phyloP scores from a whole-genome alignment of 495 filamentous ascomycete species.

The Durotheca rogersii region DNA sequence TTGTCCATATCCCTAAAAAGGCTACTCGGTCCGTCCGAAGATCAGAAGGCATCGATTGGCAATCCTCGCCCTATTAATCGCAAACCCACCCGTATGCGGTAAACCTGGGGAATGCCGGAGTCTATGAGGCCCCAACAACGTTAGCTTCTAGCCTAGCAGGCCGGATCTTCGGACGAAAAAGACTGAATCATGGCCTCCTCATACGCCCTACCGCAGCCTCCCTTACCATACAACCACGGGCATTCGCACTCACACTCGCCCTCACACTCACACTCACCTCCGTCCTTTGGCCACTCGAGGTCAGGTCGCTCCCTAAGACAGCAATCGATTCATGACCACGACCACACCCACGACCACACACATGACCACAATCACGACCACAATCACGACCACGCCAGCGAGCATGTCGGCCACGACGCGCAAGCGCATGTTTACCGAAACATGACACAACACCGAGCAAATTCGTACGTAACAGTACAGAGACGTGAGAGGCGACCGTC shows the following conservation, averaged over 20 bases:
- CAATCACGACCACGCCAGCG: conserved; percentile 40
- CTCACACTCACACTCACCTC: conserved; percentile 43
- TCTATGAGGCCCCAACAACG: conserved; percentile 4
- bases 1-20: conserved; percentile 3
- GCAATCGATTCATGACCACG: conserved; percentile 30
- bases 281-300: conserved; percentile 36
- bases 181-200: conserved; percentile 47
- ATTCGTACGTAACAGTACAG: conserved; percentile 37
- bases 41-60: conserved; percentile 1
- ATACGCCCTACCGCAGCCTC: conserved; percentile 52
- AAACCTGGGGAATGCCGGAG: conserved; percentile 8
- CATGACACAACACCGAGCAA: conserved; percentile 36
- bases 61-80: conserved; percentile 3
- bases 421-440: conserved; percentile 41
- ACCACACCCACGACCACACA: conserved; percentile 28
- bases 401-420: conserved; percentile 35
- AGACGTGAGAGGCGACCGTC: conserved; percentile 39
- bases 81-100: conserved; percentile 13
- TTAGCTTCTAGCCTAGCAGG: conserved; percentile 1
- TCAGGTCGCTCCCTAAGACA: conserved; percentile 31
- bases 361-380: conserved; percentile 38
- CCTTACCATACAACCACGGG: conserved; percentile 46
- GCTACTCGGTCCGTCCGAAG: neutral
- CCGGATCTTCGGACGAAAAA: neutral
- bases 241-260: conserved; percentile 44